Evolutionary conservation across 192 early-diverging fungal genomes (phyloP), one percentile per base, ranked within the genome.

Genomic region (Chytriomyces hyalinus): DNA sequence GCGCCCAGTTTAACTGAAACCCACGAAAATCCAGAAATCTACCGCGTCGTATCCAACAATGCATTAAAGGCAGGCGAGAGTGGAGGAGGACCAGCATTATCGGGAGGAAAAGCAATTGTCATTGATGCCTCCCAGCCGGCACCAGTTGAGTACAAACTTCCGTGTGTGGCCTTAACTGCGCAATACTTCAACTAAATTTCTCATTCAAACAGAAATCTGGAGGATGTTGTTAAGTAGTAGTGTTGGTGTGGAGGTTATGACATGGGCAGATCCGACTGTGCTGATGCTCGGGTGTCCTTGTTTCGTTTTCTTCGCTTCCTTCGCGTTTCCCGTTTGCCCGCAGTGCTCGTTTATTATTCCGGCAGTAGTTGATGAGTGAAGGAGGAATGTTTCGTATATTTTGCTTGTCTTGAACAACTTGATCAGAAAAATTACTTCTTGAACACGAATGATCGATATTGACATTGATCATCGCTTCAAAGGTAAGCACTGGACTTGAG

Each of bases 21-120:
- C 13, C 13, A 20, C 53, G 15, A 57, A n/a, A 15, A 20, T 13
- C 13, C 82, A 92, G 94, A 95, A 91, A 95, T 95, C 71, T 98
- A 98, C 87, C 92, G 92, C 75, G 94, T 97, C 77, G 94, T 97
- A 13, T 97, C 97, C 66, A 96, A 95, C 93, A 97, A 96, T 82
- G 95, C 96, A 48, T 86, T 98, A 62, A 94, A 96, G 65, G 76
- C 80, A 17, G 82, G 81, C 45, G 50, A 61, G 13, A 67, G 71
- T 45, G 46, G 49, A 13, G 69, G 69, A 24, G 61, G 59, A 22
- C 72, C 72, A 13, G 22, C 49, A 59, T 26, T 73, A 6, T 36
- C 57, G 8, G 61, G 10, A 26, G 72, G 72, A 61, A 63, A 7
- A 17, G 45, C n/a, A 26, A 73, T 73, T 63, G 43, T 43, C 22